Conservation (phyloP, 371 early-diverging fungal genomes). For the Lichtheimia ornata region DNA sequence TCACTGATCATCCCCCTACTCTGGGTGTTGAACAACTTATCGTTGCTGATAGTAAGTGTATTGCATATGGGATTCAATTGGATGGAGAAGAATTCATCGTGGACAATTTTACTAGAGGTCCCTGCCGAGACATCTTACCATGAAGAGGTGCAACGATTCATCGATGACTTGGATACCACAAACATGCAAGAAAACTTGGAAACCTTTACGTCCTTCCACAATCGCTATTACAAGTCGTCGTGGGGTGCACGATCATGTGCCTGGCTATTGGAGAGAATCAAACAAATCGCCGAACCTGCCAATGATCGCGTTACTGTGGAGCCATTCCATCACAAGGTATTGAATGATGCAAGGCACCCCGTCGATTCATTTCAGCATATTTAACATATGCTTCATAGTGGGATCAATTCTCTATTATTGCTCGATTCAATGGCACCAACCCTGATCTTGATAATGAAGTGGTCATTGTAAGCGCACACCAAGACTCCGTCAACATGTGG, state of each 20-base stretch:
- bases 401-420: constrained; percentile 57
- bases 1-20: constrained; percentile 67
- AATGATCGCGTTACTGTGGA: constrained; percentile 65
- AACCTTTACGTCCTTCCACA: constrained; percentile 80
- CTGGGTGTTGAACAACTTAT: constrained; percentile 2
- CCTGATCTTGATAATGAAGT: constrained; percentile 58
- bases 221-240: constrained; percentile 85
- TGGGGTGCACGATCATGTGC: constrained; percentile 70
- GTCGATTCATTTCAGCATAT: background rate
- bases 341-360: background rate
- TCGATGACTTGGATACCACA: constrained; percentile 59
- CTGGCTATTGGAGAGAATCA: constrained; percentile 74
- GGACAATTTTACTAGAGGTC: constrained; percentile 32
- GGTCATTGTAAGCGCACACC: constrained; percentile 89
- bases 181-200: constrained; percentile 66
- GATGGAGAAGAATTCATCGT: background rate
- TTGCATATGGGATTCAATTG: background rate
- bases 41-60: background rate
- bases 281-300: constrained; percentile 44
- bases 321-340: constrained; percentile 70
- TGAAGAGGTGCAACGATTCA: constrained; percentile 56
- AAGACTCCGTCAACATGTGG: constrained; percentile 89
- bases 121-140: constrained; percentile 48
- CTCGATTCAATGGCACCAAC: constrained; percentile 69
- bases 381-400: constrained; percentile 21